Evolutionary conservation across 2,329 filamentous ascomycete genomes (phyloP).

Genomic region (Trichoderma afroharzianum): DNA sequence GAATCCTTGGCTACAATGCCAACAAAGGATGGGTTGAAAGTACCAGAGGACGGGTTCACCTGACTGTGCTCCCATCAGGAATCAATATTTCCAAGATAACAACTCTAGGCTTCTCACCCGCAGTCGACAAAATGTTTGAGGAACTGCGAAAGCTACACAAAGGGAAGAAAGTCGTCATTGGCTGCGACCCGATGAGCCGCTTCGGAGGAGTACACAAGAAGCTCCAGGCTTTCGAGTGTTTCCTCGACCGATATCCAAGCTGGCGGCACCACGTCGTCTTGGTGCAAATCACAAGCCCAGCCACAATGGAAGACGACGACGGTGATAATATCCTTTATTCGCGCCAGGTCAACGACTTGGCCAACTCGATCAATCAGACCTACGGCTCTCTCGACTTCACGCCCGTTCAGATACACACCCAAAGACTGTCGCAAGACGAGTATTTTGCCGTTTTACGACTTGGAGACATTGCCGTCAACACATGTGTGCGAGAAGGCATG

Average conservation of each 20-base stretch:
- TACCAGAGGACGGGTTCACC: background rate
- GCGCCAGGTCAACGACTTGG: conserved; percentile 81
- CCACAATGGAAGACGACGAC: conserved; percentile 50
- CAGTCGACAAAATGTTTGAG: background rate
- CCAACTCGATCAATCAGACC: conserved; percentile 82
- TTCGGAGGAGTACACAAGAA: conserved; percentile 81
- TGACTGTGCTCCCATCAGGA: background rate
- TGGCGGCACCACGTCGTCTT: conserved; percentile 88
- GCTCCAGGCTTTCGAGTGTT: conserved; percentile 85
- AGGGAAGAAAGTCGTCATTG: background rate
- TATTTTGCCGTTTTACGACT: conserved; percentile 88
- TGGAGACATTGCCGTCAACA: conserved; percentile 88
- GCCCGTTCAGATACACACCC: conserved; percentile 83
- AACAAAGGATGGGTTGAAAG: background rate
- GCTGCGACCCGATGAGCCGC: conserved; percentile 63
- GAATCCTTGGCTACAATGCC: conserved; percentile 69
- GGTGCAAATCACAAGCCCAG: conserved; percentile 58
- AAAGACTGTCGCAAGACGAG: conserved; percentile 82
- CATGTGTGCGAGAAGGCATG: conserved; percentile 96
- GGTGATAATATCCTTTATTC: conserved; percentile 74
- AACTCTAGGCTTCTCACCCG: background rate
- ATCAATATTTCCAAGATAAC: background rate
- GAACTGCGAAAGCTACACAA: background rate
- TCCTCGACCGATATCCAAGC: conserved; percentile 82
- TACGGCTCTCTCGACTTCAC: conserved; percentile 85